Conservation (phyloP, 768 basidiomycete species). For the Auricularia sp. region DNA sequence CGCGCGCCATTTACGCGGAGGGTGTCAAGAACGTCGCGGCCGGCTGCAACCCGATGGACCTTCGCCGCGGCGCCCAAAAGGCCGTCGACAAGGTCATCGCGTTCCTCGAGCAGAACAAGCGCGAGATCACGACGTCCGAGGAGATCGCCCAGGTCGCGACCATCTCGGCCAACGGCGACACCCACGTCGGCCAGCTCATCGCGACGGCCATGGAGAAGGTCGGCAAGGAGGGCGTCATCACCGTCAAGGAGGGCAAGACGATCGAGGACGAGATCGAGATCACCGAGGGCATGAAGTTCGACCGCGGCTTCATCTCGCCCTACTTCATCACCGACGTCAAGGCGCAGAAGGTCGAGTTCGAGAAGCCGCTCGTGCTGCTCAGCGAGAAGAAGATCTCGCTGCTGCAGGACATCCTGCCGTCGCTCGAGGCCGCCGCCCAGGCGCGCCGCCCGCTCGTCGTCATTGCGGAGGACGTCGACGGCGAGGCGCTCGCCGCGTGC, state of each 20-base stretch:
- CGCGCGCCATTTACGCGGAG: conserved; percentile 95
- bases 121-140: conserved; percentile 90
- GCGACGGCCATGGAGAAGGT: conserved; percentile 99
- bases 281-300: conserved; percentile 99
- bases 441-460: conserved; percentile 85
- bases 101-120: conserved; percentile 78
- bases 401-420: conserved; percentile 89
- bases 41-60: conserved; percentile 99
- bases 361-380: conserved; percentile 89
- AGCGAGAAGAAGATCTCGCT: conserved; percentile 97
- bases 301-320: conserved; percentile 95
- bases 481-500: conserved; percentile 94
- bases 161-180: conserved; percentile 74
- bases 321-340: conserved; percentile 99
- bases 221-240: conserved; percentile 99
- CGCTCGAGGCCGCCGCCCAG: conserved; percentile 60
- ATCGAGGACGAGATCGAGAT: conserved; percentile 99
- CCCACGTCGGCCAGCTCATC: conserved; percentile 86
- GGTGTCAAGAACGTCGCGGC: conserved; percentile 99
- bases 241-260: conserved; percentile 96
- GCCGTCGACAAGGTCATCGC: conserved; percentile 93
- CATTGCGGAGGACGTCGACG: conserved; percentile 96
- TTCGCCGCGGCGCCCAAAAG: conserved; percentile 93
- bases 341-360: conserved; percentile 89
- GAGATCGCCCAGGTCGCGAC: conserved; percentile 99